Base-by-base conservation (phyloP, 2,329 filamentous ascomycete species). In the Penicillium polonicum region DNA sequence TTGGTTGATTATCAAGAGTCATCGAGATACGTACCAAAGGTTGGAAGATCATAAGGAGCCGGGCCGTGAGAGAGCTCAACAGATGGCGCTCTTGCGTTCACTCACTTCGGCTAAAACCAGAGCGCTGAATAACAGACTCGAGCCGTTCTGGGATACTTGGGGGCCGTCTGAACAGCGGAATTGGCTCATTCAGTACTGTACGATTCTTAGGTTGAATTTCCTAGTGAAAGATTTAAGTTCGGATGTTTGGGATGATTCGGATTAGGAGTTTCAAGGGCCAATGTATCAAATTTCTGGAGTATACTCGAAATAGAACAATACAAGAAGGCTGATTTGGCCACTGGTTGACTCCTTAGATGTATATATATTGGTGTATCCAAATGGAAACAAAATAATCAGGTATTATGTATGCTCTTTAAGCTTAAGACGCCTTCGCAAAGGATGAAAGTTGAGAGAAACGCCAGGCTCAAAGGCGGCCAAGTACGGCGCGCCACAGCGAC, bases 1-100 rank as follows among this genome's bases (percentile, higher is more conserved):
- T 19, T 52, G 50, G 50, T n/a, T 52, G 19, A 43, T 52, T 25
- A 44, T 52, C 21, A 52, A 52, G 39, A 31, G 13, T 12, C 44
- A 52, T 33, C 27, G 29, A 23, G 50, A 52, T 36, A 15, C 15
- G n/a, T 33, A 44, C 23, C 19, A 35, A 23, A 52, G 39, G 10
- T 19, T 52, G 39, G 50, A 35, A 33, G 27, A 33, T 8, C 23
- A 21, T 25, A 52, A 35, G 39, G 17, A 52, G 15, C 27, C 50
- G 10, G 29, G 50, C 3, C 15, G 27, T 2, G 21, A 23, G 21
- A 44, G 41, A 25, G 42, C 33, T n/a, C 39, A 52, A n/a, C 27
- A 17, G 4, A 44, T 52, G 50, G 17, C 17, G 15, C 39, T 36
- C 2, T 8, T 52, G 29, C 41, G 50, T 17, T 35, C 31, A 2